phyloP scores from a whole-genome alignment of 2,329 filamentous ascomycete genomes.

The Penicillium sp. region DNA sequence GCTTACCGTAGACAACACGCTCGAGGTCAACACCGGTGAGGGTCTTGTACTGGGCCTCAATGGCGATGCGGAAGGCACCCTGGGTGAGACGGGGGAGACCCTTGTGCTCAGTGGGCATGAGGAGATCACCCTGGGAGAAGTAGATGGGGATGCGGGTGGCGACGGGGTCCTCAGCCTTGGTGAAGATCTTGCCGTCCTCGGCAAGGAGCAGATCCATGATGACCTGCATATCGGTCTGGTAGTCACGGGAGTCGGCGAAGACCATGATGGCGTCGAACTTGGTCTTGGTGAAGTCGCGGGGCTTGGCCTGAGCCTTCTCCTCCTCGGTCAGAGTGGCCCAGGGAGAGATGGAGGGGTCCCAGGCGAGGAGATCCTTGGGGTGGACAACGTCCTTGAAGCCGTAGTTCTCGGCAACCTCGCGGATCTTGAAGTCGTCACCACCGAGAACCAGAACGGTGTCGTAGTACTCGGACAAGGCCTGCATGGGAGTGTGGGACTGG shows the following conservation, averaged over 20 bases:
- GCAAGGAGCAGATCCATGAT: conserved; percentile 72
- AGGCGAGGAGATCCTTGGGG: conserved; percentile 72
- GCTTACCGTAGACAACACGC: conserved; percentile 76
- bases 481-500: conserved; percentile 77
- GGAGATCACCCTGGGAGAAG: conserved; percentile 67
- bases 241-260: conserved; percentile 73
- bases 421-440: conserved; percentile 73
- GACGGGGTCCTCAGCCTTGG: conserved; percentile 66
- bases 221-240: conserved; percentile 74
- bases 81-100: conserved; percentile 68
- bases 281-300: conserved; percentile 70
- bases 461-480: conserved; percentile 74
- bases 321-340: conserved; percentile 68
- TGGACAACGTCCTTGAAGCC: conserved; percentile 74
- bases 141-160: conserved; percentile 72
- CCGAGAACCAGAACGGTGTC: conserved; percentile 74
- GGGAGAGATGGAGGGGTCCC: conserved; percentile 68
- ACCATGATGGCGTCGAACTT: conserved; percentile 76
- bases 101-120: conserved; percentile 67
- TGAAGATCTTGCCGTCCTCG: conserved; percentile 67
- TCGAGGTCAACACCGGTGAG: conserved; percentile 70
- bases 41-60: conserved; percentile 67
- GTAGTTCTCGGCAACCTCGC: conserved; percentile 71
- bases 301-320: conserved; percentile 67
- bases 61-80: conserved; percentile 72